Evolutionary conservation across 2,329 filamentous ascomycete genomes (phyloP), one percentile per base, ranked within the genome.

Genomic region (Botryosphaeria dothidea): DNA sequence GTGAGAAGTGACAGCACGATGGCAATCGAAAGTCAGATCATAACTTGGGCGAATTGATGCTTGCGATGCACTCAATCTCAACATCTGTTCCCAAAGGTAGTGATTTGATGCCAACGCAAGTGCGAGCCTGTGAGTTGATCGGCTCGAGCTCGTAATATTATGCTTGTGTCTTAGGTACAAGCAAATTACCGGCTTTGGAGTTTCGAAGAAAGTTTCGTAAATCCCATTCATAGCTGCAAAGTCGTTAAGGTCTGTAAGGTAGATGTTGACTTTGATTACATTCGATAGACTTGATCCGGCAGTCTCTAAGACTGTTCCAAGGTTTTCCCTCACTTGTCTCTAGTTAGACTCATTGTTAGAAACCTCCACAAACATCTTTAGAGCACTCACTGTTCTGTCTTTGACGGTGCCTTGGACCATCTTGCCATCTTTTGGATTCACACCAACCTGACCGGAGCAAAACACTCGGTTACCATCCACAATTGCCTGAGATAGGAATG

Each of bases 81-180:
- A 72, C 71, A 4, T 71, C 71, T 6, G 70, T 70, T 2, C 65
- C 65, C 36, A 70, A 49, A 19, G 68, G 69, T 17, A 71, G 61
- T 1, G 67, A 67, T 58, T 68, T 67, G 3, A 69, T 67, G 4
- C 45, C 66, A 2, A 70, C 68, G 62, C 69, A 69, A 17, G 29
- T 63, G 9, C 31, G 51, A 54, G 29, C 51, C 19, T 23, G 19
- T n/a, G n/a, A n/a, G n/a, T n/a, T n/a, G n/a, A n/a, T n/a, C n/a
- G n/a, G n/a, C n/a, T n/a, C n/a, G n/a, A 38, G 19, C 21, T 34
- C 25, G 71, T 66, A 25, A n/a, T 11, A 83, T 83, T 73, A 82
- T 83, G 1, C n/a, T n/a, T n/a, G n/a, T n/a, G n/a, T n/a, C n/a
- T n/a, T 79, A 74, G 65, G 75, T 73, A 11, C 34, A 25, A 54